Evolutionary conservation across 2,329 filamentous ascomycete species (phyloP).

Genomic region (Aureobasidium sp.): DNA sequence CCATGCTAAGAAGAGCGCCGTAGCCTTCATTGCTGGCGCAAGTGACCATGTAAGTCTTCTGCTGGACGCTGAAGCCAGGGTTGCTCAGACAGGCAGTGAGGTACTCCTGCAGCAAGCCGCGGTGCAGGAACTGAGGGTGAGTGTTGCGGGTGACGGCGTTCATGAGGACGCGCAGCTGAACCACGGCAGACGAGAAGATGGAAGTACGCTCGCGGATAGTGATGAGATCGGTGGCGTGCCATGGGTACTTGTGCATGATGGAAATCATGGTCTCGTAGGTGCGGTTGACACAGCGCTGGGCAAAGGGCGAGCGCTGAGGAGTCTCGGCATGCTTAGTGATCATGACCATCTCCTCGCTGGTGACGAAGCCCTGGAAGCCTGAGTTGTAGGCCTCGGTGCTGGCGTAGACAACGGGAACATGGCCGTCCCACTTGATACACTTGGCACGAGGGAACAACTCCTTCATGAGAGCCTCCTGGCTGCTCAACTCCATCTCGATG

Average conservation of each 20-base stretch:
- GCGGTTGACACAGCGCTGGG: constrained; percentile 44
- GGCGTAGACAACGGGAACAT: constrained; percentile 26
- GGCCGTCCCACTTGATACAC: constrained; percentile 40
- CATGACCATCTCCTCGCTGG: constrained; percentile 43
- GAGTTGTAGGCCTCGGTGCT: constrained; percentile 39
- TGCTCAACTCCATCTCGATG: constrained; percentile 41
- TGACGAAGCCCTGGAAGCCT: constrained; percentile 47
- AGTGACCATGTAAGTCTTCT: constrained; percentile 24
- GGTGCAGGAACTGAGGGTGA: constrained; percentile 19
- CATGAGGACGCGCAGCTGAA: constrained; percentile 23
- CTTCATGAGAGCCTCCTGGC: constrained; percentile 43
- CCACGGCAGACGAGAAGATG: constrained; percentile 34
- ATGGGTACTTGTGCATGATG: constrained; percentile 49
- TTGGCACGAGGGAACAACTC: constrained; percentile 47
- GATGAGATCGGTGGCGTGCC: constrained; percentile 40
- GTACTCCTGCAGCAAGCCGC: constrained; percentile 27
- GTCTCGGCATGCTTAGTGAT: constrained; percentile 42
- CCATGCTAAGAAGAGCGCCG: constrained; percentile 19
- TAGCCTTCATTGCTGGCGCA: constrained; percentile 20
- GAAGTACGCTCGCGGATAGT: constrained; percentile 41
- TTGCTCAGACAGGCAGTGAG: constrained; percentile 26
- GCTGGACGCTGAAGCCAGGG: constrained; percentile 28
- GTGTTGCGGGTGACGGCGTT: constrained; percentile 18
- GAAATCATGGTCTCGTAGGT: constrained; percentile 47
- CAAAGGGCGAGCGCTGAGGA: constrained; percentile 44